These are phyloP conservation scores for Saprolegnia parasitica DNA, from an alignment of 352 stramenopile genomes.

Conservation along the genomic window DNA sequence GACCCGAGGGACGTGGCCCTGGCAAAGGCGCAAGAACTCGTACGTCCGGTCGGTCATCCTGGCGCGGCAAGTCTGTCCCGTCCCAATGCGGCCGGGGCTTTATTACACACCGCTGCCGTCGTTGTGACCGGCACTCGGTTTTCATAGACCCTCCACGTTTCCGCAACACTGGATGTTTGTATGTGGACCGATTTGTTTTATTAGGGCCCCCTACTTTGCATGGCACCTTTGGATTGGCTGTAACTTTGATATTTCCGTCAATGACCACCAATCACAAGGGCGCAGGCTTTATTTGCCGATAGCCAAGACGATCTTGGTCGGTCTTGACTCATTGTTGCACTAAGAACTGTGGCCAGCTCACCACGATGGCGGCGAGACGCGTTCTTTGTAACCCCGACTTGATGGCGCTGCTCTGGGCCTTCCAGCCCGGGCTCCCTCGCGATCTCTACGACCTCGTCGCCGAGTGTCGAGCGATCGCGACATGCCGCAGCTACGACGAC, in stretches of 20 bases:
- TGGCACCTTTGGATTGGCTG: background rate
- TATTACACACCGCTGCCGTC: conserved; percentile 1
- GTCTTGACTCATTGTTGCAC: background rate
- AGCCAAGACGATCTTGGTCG: background rate
- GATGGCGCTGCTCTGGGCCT: background rate
- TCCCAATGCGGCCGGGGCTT: background rate
- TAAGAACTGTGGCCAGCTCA: background rate
- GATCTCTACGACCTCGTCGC: background rate
- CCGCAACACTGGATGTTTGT: background rate
- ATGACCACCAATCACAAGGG: background rate
- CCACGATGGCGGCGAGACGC: background rate
- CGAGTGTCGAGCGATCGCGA: background rate
- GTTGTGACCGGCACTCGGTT: background rate
- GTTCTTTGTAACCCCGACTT: background rate
- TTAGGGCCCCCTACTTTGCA: background rate
- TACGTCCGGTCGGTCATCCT: conserved; percentile 43
- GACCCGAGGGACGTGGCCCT: conserved; percentile 43
- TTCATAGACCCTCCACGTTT: background rate
- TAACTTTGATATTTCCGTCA: background rate
- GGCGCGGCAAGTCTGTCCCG: background rate
- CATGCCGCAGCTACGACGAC: background rate
- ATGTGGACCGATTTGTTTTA: background rate
- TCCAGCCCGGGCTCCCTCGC: background rate
- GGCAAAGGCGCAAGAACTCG: conserved; percentile 64
- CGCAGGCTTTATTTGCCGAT: background rate